phyloP scores from a whole-genome alignment of 108 stramenopile genomes.

The Pseudonitzschia multiseries region DNA sequence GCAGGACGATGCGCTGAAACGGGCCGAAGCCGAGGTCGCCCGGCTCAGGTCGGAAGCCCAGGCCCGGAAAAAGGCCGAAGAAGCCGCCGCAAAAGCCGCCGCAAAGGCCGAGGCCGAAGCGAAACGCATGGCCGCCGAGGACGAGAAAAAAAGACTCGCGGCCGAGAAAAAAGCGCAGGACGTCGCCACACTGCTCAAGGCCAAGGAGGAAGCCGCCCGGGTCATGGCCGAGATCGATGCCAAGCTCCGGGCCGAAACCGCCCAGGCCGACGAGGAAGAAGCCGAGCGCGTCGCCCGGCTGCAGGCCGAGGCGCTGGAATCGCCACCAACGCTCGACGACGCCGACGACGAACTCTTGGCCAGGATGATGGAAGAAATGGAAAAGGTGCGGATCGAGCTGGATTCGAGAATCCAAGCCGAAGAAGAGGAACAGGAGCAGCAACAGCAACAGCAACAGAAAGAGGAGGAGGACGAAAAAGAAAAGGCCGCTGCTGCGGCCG shows the following conservation, averaged over 20 bases:
- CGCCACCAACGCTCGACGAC: background rate
- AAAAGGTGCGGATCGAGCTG: slow-evolving; percentile 2
- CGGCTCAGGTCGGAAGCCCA: background rate
- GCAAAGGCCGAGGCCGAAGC: background rate
- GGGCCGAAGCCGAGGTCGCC: background rate
- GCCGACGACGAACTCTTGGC: background rate
- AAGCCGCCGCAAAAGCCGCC: background rate
- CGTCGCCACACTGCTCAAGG: background rate
- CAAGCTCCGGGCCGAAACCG: background rate
- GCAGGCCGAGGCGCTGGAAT: background rate
- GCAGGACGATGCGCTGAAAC: background rate
- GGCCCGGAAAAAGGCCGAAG: background rate
- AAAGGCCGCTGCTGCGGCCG: no score
- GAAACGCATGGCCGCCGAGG: background rate
- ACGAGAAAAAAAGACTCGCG: background rate
- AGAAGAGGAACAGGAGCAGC: background rate
- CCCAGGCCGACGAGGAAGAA: background rate
- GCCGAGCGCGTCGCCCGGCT: background rate
- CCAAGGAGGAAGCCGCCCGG: slow-evolving; percentile 6
- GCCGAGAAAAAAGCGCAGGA: background rate
- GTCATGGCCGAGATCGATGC: slow-evolving; percentile 9
- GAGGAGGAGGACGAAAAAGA: background rate
- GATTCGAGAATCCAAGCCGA: slow-evolving; percentile 1
- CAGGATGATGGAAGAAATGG: slow-evolving; percentile 9
- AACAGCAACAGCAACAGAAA: background rate